Base-by-base conservation (phyloP, 129 eudicot species). In the carrot (Daucus carota) region DNA sequence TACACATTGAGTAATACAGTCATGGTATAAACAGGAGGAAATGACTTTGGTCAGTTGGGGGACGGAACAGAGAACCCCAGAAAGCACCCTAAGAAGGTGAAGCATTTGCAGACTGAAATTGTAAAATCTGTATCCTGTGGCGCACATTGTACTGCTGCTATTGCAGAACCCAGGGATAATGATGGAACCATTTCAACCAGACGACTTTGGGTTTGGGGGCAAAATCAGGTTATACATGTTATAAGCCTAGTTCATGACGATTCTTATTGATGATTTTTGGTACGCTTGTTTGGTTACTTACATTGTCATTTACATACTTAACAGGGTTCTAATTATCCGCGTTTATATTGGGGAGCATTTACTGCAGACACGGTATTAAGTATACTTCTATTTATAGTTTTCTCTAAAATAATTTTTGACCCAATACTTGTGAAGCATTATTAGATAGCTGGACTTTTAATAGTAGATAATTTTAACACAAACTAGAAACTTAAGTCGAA, bases 201-300 rank as follows among this genome's bases (percentile, higher is more conserved):
- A 78, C 84, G 99, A 88, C 92, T 95, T 52, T 95, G 99, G 99
- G 96, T 95, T 78, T 95, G 99, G 99, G 99, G 99, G 76, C 96
- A 95, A 84, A 95, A 95, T 81, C 99, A 94, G 99, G 97, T 94
- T 40, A 38, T 63, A 6, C 60, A 43, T 66, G 29, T 13, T 70
- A 40, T 1, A n/a, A 17, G 20, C 70, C 59, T 20, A 44, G 60
- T 46, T 72, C 17, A 8, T 65, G 12, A 60, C 41, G 5, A 12
- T 28, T 71, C 40, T 44, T 44, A 15, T 29, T 57, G 4, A 48
- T 57, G 4, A 48, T 29, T 8, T 76, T 63, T 33, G 76, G 0
- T 6, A 50, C 66, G 26, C 41, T 22, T 18, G 63, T 16, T 26
- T 80, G 12, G 13, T 40, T 33, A 5, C 42, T 26, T 31, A 57